A percentile compares a stretch with the other conserved stretches of the same genome.
phyloP scores from a whole-genome alignment of 2,329 filamentous ascomycete genomes.

The Fusarium veterinarium region DNA sequence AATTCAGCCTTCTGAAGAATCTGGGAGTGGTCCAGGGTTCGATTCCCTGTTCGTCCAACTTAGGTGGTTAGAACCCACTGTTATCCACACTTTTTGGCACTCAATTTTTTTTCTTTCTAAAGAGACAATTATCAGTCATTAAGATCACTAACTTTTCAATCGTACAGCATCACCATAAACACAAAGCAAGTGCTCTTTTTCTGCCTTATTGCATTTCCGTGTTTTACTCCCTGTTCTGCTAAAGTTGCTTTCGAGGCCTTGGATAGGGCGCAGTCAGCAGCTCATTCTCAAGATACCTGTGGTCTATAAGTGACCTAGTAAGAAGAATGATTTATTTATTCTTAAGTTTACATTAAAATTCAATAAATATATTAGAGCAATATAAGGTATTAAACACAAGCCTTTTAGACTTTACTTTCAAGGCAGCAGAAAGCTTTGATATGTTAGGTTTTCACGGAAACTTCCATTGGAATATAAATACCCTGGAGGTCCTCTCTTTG shows the following conservation, averaged over 20 bases:
- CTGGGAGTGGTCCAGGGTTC: constrained; percentile 36
- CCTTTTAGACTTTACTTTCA: fast-evolving
- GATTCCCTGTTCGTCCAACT: constrained; percentile 35
- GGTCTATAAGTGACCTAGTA: fast-evolving
- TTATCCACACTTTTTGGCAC: constrained; percentile 20
- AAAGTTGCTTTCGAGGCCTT: neutral
- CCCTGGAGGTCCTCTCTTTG: no score
- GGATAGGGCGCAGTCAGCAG: neutral
- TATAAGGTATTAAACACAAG: no score
- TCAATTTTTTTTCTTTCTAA: no score
- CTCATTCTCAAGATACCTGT: neutral
- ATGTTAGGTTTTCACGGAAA: neutral
- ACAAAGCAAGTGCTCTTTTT: fast-evolving
- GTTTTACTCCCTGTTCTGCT: neutral
- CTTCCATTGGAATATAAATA: neutral
- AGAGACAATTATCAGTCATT: neutral
- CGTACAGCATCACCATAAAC: neutral
- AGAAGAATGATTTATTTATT: neutral
- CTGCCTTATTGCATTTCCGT: no score
- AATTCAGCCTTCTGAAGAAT: neutral
- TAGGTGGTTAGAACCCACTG: constrained; percentile 12
- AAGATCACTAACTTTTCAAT: neutral
- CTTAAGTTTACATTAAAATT: neutral
- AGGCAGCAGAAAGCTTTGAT: neutral
- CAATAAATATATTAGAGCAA: neutral